Evolutionary conservation across 164 flowering plant species (phyloP).

Genomic region (Platanus orientalis): DNA sequence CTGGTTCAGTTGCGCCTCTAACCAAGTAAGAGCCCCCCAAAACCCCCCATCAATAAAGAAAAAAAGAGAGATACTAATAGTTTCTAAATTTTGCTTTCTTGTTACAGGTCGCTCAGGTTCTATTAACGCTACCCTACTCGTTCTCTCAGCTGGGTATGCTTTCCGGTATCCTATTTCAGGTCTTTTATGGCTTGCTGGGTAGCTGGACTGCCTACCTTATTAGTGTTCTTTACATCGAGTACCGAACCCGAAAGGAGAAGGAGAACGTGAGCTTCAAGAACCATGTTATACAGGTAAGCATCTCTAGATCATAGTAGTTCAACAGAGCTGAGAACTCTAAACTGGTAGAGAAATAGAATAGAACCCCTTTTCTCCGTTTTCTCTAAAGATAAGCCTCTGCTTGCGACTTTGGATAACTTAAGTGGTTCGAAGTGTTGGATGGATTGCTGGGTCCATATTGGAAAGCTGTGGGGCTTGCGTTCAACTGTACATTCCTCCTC

Average conservation of each 20-base stretch:
- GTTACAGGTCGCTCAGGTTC: conserved; percentile 57
- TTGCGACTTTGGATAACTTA: conserved; percentile 1
- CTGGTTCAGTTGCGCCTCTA: conserved; percentile 91
- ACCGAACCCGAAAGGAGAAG: conserved; percentile 70
- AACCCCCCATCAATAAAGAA: neutral
- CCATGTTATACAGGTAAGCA: conserved; percentile 85
- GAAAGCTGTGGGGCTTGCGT: conserved; percentile 85
- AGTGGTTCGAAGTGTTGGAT: conserved; percentile 97
- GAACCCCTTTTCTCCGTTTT: neutral
- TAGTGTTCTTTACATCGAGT: conserved; percentile 78
- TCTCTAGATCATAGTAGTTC: neutral
- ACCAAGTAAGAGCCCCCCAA: conserved; percentile 54
- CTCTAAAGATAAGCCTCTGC: neutral
- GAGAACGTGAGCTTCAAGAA: conserved; percentile 75
- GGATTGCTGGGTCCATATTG: conserved; percentile 89
- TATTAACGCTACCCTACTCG: conserved; percentile 74
- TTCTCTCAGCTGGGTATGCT: conserved; percentile 81
- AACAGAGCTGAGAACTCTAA: too few species aligned
- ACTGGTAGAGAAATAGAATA: too few species aligned
- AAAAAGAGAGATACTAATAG: neutral
- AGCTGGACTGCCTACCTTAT: conserved; percentile 93
- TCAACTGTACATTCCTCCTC: conserved; percentile 87
- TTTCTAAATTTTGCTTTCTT: neutral
- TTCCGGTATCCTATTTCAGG: conserved; percentile 63
- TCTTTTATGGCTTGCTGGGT: conserved; percentile 75